Base-by-base conservation (phyloP, 495 filamentous ascomycete genomes). In the Penicillium ochrochloron region DNA sequence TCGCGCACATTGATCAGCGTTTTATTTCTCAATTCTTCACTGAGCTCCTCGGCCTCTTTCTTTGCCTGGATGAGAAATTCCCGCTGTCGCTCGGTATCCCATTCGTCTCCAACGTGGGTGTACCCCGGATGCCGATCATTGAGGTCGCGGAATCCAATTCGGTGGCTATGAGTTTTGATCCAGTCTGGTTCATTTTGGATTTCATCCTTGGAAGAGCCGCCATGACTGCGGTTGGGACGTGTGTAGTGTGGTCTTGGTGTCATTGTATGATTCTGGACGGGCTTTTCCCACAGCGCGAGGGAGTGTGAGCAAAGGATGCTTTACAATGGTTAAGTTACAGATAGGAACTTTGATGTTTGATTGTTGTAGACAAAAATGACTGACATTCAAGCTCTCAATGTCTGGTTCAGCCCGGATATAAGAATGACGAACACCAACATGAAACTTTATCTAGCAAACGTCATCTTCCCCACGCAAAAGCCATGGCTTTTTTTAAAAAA, bases 151-250 rank as follows among this genome's bases (percentile, higher is more conserved):
- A 54, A 31, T 21, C 51, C 51, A 5, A 54, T 54, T 33, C 51
- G 51, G 10, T 54, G 25, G 27, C n/a, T n/a, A 21, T 54, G 25
- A 3, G 51, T 34, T 15, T 34, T 31, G 1, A 15, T 23, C 51
- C 51, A 54, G 51, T 54, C 51, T n/a, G 29, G 51, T 21, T 54
- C 51, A n/a, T 54, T 54, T 19, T 54, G 29, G 5, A 54, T 54
- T 10, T 54, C 51, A n/a, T 54, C 27, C 14, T 54, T 29, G 5
- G 51, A n/a, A 34, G 51, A 54, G 29, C 51, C 51, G n/a, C 27
- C 51, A 54, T 54, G 51, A 34, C 27, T 33, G 15, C 29, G 51
- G n/a, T 54, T 10, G 51, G 51, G 51, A 21, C 15, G 25, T 2
- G 51, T 54, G 51, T 54, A n/a, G 51, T 54, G 51, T 54, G 51